A percentile compares a stretch with the other conserved stretches of the same genome.
These are phyloP conservation scores for Umbilicaria muhlenbergii DNA, from an alignment of 495 filamentous ascomycete species.

Conservation along the genomic window DNA sequence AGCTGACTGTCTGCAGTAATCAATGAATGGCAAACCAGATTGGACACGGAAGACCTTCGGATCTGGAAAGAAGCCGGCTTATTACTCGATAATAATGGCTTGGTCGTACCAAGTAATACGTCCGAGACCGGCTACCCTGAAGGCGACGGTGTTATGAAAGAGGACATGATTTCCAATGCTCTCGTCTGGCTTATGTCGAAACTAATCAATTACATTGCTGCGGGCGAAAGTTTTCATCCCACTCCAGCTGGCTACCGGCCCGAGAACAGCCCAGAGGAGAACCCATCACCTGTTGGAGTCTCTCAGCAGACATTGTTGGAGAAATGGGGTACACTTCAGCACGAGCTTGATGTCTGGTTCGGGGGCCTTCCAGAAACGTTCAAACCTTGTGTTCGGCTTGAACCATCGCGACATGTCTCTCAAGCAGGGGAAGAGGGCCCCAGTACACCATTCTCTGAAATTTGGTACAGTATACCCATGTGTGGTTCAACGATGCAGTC, in stretches of 20 bases:
- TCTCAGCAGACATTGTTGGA: slow-evolving; percentile 38
- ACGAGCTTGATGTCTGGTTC: slow-evolving; percentile 43
- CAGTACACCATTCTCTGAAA: slow-evolving; percentile 33
- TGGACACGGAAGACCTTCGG: slow-evolving; percentile 42
- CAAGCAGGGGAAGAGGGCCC: slow-evolving; percentile 14
- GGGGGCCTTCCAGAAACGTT: slow-evolving; percentile 42
- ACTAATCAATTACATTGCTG: slow-evolving; percentile 44
- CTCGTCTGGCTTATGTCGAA: slow-evolving; percentile 48
- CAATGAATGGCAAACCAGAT: slow-evolving; percentile 41
- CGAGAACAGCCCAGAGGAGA: background rate
- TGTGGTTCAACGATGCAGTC: slow-evolving; percentile 48
- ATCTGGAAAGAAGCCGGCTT: slow-evolving; percentile 49
- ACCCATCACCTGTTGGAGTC: slow-evolving; percentile 27
- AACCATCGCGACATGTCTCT: slow-evolving; percentile 13
- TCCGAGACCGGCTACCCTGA: slow-evolving; percentile 29
- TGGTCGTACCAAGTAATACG: slow-evolving; percentile 36
- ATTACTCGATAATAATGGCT: slow-evolving; percentile 37
- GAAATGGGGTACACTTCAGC: slow-evolving; percentile 37
- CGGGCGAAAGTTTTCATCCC: slow-evolving; percentile 31
- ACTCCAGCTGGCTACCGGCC: slow-evolving; percentile 6
- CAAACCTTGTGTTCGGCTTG: slow-evolving; percentile 21
- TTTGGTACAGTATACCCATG: slow-evolving; percentile 48
- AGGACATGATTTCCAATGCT: slow-evolving; percentile 47
- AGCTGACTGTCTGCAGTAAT: slow-evolving; percentile 26
- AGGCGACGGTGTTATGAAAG: slow-evolving; percentile 33